phyloP scores from a whole-genome alignment of 2,329 filamentous ascomycete species.

The Salinomyces thailandicus region DNA sequence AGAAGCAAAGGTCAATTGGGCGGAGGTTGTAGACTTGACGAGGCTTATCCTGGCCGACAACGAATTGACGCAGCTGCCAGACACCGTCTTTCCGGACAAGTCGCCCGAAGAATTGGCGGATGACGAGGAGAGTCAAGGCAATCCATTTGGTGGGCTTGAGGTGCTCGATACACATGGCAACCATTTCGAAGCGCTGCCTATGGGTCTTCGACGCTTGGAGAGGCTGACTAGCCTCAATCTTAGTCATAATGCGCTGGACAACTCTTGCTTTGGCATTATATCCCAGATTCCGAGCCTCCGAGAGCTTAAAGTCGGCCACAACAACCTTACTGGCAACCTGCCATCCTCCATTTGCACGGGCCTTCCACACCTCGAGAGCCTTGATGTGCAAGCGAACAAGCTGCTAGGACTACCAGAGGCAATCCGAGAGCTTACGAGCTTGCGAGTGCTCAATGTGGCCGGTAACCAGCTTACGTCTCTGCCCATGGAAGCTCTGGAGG shows the following conservation, averaged over 20 bases:
- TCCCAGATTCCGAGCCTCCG: conserved; percentile 60
- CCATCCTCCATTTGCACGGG: conserved; percentile 48
- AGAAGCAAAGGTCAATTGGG: conserved; percentile 61
- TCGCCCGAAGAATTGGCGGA: conserved; percentile 44
- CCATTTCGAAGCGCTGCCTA: conserved; percentile 57
- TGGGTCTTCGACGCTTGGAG: conserved; percentile 62
- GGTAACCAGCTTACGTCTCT: conserved; percentile 66
- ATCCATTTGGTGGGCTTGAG: conserved; percentile 74
- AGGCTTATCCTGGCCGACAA: conserved; percentile 84
- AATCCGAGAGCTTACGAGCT: conserved; percentile 54
- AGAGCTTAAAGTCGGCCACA: conserved; percentile 73
- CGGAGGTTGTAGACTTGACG: conserved; percentile 79
- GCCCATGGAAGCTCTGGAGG: conserved; percentile 57
- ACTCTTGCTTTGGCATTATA: conserved; percentile 61
- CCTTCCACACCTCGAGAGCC: conserved; percentile 60
- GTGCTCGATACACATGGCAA: conserved; percentile 82
- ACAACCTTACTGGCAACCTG: conserved; percentile 59
- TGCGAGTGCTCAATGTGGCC: conserved; percentile 68
- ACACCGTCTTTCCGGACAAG: conserved; percentile 68
- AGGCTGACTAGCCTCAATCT: conserved; percentile 74
- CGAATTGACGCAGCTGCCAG: conserved; percentile 63
- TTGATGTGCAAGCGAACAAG: conserved; percentile 75
- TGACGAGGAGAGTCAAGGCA: conserved; percentile 56
- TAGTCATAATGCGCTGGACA: conserved; percentile 63
- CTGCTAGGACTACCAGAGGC: conserved; percentile 59